Conservation (phyloP, 2,329 filamentous ascomycete species). For the Ophiobolus disseminans region DNA sequence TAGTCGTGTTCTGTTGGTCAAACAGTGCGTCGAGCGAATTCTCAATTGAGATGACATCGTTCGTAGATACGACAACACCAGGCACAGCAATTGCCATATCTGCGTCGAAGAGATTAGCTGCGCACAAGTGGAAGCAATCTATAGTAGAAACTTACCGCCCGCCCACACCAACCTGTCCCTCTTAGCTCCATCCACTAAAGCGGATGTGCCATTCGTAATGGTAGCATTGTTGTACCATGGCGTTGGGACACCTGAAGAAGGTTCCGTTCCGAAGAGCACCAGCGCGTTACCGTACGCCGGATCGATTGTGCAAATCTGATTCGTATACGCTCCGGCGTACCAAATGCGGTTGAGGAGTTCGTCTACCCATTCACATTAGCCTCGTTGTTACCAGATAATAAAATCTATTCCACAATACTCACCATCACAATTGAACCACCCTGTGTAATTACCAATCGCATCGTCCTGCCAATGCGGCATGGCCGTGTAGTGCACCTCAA, state of each 20-base stretch:
- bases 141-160: slow-evolving; percentile 45
- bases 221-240: slow-evolving; percentile 54
- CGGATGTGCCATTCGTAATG: slow-evolving; percentile 49
- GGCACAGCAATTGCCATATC: slow-evolving; percentile 67
- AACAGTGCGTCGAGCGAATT: slow-evolving; percentile 60
- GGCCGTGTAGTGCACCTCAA: slow-evolving; percentile 55
- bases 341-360: slow-evolving; percentile 54
- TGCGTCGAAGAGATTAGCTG: slow-evolving; percentile 2
- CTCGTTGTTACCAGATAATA: background rate
- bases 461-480: slow-evolving; percentile 52
- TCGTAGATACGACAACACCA: slow-evolving; percentile 61
- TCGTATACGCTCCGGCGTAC: slow-evolving; percentile 53
- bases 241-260: slow-evolving; percentile 36
- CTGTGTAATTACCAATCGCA: slow-evolving; percentile 46
- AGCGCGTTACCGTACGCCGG: slow-evolving; percentile 47
- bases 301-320: slow-evolving; percentile 50
- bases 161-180: slow-evolving; percentile 67
- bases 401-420: slow-evolving; percentile 1
- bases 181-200: slow-evolving; percentile 63
- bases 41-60: slow-evolving; percentile 59
- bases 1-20: slow-evolving; percentile 50
- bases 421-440: slow-evolving; percentile 54
- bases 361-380: slow-evolving; percentile 34
- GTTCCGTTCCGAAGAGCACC: slow-evolving; percentile 39
- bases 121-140: background rate